Percentiles rank a stretch among this genome's conserved stretches.
These are phyloP conservation scores for Lactarius indigo DNA, from an alignment of 768 basidiomycete genomes.

Conservation along the genomic window DNA sequence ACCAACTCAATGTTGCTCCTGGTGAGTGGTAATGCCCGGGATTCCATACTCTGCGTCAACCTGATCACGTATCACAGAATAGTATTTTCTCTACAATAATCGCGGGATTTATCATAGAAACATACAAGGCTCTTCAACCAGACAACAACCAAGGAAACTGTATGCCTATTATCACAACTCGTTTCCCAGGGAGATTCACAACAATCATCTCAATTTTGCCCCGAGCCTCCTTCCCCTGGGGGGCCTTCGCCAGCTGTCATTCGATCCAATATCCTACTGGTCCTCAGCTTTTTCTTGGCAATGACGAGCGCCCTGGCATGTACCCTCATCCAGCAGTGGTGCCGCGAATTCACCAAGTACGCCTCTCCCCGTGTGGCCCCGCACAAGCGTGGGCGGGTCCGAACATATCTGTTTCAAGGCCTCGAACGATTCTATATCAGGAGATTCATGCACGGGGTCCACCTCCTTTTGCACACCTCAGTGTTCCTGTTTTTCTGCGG, in stretches of 20 bases:
- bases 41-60: not conserved
- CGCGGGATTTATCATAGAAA: conserved; percentile 25
- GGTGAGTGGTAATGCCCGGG: conserved; percentile 1
- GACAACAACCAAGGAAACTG: not conserved
- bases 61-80: not conserved
- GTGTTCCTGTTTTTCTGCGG: conserved; percentile 19
- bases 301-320: conserved; percentile 14
- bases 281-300: conserved; percentile 13
- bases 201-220: not conserved
- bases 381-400: conserved; percentile 12
- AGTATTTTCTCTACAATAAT: conserved; percentile 24
- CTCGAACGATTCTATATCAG: conserved; percentile 5
- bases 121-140: conserved; percentile 18
- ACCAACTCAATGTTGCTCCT: conserved; percentile 23
- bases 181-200: not conserved
- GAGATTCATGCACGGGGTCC: conserved; percentile 6
- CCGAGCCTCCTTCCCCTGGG: not conserved
- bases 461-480: conserved; percentile 9
- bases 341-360: not conserved
- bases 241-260: not conserved
- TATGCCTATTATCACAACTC: conserved; percentile 7
- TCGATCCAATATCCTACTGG: conserved; percentile 16
- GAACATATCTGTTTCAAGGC: conserved; percentile 10
- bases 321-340: conserved; percentile 22
- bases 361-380: conserved; percentile 4